Conservation (phyloP, 306 rosid species). For the Mimosa pudica region DNA sequence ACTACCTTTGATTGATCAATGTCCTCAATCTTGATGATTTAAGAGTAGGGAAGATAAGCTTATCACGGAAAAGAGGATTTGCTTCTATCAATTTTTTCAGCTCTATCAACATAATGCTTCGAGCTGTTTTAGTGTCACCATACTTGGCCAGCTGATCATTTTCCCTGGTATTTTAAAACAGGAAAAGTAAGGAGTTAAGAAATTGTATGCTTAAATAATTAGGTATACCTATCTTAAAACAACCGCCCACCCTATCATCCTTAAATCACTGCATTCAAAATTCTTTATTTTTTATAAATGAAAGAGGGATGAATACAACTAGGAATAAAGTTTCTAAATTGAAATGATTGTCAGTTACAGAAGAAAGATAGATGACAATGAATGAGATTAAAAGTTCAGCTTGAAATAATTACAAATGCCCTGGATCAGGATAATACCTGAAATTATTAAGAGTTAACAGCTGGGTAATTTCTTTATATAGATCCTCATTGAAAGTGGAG, state of each 20-base stretch:
- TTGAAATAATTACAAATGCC: not conserved
- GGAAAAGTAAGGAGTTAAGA: slow-evolving; percentile 13
- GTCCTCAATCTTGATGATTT: slow-evolving; percentile 78
- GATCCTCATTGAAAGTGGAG: slow-evolving; percentile 76
- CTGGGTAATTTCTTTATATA: slow-evolving; percentile 87
- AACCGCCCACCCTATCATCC: not conserved
- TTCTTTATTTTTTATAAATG: slow-evolving; percentile 2
- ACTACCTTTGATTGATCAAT: slow-evolving; percentile 83
- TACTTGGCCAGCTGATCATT: slow-evolving; percentile 83
- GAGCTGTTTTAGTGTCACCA: slow-evolving; percentile 86
- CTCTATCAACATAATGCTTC: slow-evolving; percentile 80
- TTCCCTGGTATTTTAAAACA: slow-evolving; percentile 60
- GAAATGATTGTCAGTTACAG: not conserved
- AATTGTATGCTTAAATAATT: slow-evolving; percentile 15
- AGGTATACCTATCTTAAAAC: not conserved
- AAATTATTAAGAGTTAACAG: slow-evolving; percentile 74
- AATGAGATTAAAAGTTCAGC: not conserved
- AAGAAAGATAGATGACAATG: not conserved
- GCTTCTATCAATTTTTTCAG: slow-evolving; percentile 82
- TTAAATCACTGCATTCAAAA: not conserved
- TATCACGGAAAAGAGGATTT: slow-evolving; percentile 84
- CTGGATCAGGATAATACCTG: slow-evolving; percentile 57
- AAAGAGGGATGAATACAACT: not conserved
- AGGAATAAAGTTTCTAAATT: not conserved
- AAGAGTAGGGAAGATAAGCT: slow-evolving; percentile 73